These are phyloP conservation scores for Pseudohyphozyma bogoriensis DNA, from an alignment of 768 basidiomycete genomes.

Conservation along the genomic window DNA sequence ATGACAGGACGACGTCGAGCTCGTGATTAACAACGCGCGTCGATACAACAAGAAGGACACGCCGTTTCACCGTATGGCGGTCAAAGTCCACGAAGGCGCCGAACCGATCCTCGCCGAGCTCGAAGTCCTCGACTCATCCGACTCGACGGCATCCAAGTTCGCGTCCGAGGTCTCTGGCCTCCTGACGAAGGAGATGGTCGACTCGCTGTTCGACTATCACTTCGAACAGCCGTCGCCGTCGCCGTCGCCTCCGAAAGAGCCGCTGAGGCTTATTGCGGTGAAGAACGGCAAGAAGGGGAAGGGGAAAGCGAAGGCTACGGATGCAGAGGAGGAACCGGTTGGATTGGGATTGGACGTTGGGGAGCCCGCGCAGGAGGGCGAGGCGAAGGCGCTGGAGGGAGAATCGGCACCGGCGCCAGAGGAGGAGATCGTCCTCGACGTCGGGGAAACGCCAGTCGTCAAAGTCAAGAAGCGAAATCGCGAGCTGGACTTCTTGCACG, in stretches of 20 bases:
- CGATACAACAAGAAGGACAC: slow-evolving; percentile 73
- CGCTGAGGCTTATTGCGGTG: background rate
- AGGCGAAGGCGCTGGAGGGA: no score
- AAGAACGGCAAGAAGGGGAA: background rate
- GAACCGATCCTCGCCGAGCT: slow-evolving; percentile 42
- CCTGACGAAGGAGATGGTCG: background rate
- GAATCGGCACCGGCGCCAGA: no score
- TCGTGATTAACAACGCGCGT: slow-evolving; percentile 83
- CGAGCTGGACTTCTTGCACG: no score
- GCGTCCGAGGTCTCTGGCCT: slow-evolving; percentile 1
- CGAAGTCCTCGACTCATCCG: slow-evolving; percentile 36
- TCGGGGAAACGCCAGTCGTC: background rate
- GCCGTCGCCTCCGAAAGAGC: background rate
- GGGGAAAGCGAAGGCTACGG: background rate
- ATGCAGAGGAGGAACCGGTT: background rate
- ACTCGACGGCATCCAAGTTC: slow-evolving; percentile 26
- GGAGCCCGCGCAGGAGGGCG: background rate
- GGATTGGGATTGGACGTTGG: background rate
- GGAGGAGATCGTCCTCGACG: background rate
- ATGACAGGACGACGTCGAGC: slow-evolving; percentile 56
- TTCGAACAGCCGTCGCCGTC: slow-evolving; percentile 1
- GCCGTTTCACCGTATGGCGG: slow-evolving; percentile 57
- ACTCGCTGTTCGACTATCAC: background rate
- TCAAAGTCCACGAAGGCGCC: slow-evolving; percentile 48
- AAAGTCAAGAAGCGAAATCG: no score